These are phyloP conservation scores for Thraustochytrium sp. DNA, from an alignment of 352 stramenopile species.

Conservation along the genomic window DNA sequence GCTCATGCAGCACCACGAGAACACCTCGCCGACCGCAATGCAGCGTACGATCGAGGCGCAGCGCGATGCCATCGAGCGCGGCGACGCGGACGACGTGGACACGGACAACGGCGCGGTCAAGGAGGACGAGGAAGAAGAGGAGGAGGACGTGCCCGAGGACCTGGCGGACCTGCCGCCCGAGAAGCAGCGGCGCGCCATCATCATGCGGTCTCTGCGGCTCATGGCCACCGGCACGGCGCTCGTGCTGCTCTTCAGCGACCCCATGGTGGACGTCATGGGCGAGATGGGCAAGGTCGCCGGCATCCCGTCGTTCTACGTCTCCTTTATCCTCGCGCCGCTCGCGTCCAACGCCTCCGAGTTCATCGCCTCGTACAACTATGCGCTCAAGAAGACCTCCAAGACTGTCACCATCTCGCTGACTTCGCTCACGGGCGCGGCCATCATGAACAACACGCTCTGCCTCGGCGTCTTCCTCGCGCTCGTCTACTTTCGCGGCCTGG, in stretches of 20 bases:
- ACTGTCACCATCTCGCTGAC: conserved; percentile 92
- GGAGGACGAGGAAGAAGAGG: conserved; percentile 57
- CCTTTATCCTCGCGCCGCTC: conserved; percentile 91
- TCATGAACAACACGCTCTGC: conserved; percentile 99
- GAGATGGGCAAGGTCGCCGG: conserved; percentile 69
- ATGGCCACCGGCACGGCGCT: conserved; percentile 86
- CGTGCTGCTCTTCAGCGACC: conserved; percentile 91
- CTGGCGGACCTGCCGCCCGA: conserved; percentile 81
- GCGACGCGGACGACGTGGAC: conserved; percentile 10
- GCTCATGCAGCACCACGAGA: conserved; percentile 34
- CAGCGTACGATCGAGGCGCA: conserved; percentile 50
- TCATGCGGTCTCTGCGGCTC: conserved; percentile 82
- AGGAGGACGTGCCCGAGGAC: conserved; percentile 82
- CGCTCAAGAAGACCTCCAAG: conserved; percentile 93
- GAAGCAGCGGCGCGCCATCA: conserved; percentile 91
- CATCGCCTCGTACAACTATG: conserved; percentile 94
- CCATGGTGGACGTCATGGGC: conserved; percentile 94
- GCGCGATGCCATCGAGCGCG: conserved; percentile 47
- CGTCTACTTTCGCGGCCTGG: conserved; percentile 77
- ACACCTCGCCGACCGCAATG: conserved; percentile 63
- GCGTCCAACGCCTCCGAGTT: conserved; percentile 97
- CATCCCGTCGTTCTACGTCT: conserved; percentile 94
- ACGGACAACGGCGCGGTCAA: conserved; percentile 52
- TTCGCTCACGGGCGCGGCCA: conserved; percentile 75
- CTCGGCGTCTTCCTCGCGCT: conserved; percentile 94